Evolutionary conservation across 1,284 basidiomycete genomes (phyloP).

Genomic region (Blastosporella zonata): DNA sequence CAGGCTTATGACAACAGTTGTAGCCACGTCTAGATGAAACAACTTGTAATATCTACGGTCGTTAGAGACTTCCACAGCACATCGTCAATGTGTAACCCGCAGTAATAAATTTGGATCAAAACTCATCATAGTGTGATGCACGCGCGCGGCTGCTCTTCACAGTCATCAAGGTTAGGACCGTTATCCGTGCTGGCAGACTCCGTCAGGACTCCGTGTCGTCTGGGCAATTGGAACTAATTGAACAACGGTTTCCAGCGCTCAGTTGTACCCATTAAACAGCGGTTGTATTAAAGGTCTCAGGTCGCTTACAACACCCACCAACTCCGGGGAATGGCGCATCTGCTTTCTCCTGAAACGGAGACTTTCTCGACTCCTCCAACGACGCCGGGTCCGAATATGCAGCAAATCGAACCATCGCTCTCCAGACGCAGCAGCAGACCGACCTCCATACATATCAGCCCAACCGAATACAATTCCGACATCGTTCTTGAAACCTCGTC

Average conservation of each 20-base stretch:
- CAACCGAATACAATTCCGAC: constrained; percentile 45
- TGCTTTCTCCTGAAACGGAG: constrained; percentile 46
- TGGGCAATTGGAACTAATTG: constrained; percentile 14
- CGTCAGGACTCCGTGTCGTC: constrained; percentile 10
- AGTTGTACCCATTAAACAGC: not conserved
- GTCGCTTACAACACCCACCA: not conserved
- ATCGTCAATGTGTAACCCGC: too few species aligned
- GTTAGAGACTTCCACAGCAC: too few species aligned
- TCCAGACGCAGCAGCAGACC: constrained; percentile 49
- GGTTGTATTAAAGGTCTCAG: constrained; percentile 4
- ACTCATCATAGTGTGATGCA: too few species aligned
- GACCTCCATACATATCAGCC: constrained; percentile 44
- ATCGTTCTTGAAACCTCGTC: constrained; percentile 45
- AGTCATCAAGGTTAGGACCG: too few species aligned
- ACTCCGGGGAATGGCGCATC: constrained; percentile 10
- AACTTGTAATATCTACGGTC: too few species aligned
- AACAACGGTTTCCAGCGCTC: not conserved
- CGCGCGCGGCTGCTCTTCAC: not conserved
- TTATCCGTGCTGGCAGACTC: too few species aligned
- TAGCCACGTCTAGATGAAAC: too few species aligned
- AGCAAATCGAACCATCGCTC: constrained; percentile 40
- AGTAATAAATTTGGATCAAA: too few species aligned
- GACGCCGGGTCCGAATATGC: constrained; percentile 38
- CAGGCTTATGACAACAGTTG: too few species aligned
- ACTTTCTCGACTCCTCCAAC: constrained; percentile 63